These are phyloP conservation scores for Neoboletus brunneissimus DNA, from an alignment of 768 basidiomycete genomes.

Conservation along the genomic window DNA sequence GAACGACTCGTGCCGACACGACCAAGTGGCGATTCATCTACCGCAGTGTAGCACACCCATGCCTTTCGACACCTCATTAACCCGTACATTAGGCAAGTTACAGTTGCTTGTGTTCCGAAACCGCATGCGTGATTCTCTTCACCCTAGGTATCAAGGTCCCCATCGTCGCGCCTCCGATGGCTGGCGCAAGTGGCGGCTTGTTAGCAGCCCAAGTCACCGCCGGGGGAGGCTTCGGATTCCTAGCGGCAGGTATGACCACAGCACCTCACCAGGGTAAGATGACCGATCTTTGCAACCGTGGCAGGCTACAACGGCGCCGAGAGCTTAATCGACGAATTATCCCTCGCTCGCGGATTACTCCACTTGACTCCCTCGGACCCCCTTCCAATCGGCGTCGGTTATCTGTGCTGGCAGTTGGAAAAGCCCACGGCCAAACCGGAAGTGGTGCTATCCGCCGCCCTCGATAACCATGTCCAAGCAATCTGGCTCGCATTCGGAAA, in stretches of 20 bases:
- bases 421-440: constrained; percentile 38
- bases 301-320: constrained; percentile 49
- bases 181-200: constrained; percentile 60
- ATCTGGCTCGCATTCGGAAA: constrained; percentile 77
- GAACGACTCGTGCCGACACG: too few relatives aligned
- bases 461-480: constrained; percentile 56
- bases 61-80: constrained; percentile 40
- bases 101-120: not conserved
- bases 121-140: not conserved
- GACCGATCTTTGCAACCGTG: constrained; percentile 5
- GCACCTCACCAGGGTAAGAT: not conserved
- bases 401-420: constrained; percentile 70
- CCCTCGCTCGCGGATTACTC: constrained; percentile 48
- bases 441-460: constrained; percentile 45
- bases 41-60: too few relatives aligned
- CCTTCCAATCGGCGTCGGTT: constrained; percentile 70
- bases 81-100: constrained; percentile 48
- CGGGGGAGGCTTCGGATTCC: constrained; percentile 75
- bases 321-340: constrained; percentile 49
- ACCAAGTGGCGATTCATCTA: too few relatives aligned
- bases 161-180: constrained; percentile 68
- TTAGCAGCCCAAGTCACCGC: constrained; percentile 50
- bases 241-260: constrained; percentile 51
- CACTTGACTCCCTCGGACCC: constrained; percentile 29
- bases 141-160: constrained; percentile 53